Evolutionary conservation across 2,329 filamentous ascomycete genomes (phyloP), one percentile per base, ranked within the genome.

Genomic region (Madurella fahalii): DNA sequence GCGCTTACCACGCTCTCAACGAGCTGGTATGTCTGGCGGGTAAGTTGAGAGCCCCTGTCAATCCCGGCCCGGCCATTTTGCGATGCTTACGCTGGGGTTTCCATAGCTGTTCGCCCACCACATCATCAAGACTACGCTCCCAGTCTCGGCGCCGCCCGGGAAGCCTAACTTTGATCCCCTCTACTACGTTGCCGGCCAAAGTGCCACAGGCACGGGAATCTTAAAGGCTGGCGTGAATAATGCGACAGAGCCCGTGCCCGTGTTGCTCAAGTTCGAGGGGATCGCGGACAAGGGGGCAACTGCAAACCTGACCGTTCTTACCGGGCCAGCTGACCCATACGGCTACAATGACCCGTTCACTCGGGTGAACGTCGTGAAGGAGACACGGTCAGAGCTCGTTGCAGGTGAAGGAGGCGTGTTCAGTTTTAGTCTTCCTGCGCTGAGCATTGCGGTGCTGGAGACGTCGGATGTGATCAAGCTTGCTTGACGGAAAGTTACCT

Each of bases 391-490:
- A 1, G 66, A 65, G 0, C 56, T 81, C 17, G 68, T 64, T 60
- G 78, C 76, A 2, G 73, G 71, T 15, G 61, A 65, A 2, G 68
- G 73, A 25, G 81, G 81, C 2, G 65, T 61, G 1, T 82, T 84
- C 60, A 67, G 67, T 42, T 84, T 84, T 60, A 71, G 64, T 25
- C 56, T 85, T 62, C 81, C 80, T 0, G 70, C 79, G 59, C 67
- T 82, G 54, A 82, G 79, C 59, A 75, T 84, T 47, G 80, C 79
- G 13, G 75, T 84, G 2, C 63, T 85, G 50, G 78, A 82, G 49
- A 76, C 74, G 20, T 52, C 40, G 17, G 46, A 25, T 7, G 4
- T 7, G 25, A 25, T 25, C 7, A 25, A 25, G 25, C 25, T 25
- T 25, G 4, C 25, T 25, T 25, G 25, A 25, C 3, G 3, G 7